These are phyloP conservation scores for Mucuna pruriens DNA, from an alignment of 306 rosid genomes.

Conservation along the genomic window DNA sequence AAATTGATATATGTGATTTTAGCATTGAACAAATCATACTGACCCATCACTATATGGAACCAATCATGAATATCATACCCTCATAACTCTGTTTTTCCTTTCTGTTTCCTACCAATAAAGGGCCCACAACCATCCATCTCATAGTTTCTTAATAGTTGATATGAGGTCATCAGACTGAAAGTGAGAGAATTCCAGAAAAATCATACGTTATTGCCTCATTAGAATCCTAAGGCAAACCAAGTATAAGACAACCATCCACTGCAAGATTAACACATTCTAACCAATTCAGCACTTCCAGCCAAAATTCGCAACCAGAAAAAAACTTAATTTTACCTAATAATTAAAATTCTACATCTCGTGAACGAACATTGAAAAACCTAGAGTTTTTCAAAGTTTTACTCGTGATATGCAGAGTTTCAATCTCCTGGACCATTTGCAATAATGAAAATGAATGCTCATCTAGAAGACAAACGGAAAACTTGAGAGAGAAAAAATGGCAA, in stretches of 20 bases:
- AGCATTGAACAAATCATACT: conserved; percentile 3
- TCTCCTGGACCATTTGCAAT: conserved; percentile 48
- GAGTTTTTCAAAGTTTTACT: conserved; percentile 17
- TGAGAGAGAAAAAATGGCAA: conserved; percentile 7
- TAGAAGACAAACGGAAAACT: neutral
- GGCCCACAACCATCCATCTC: conserved; percentile 26
- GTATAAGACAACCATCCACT: conserved; percentile 56
- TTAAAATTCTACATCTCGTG: neutral
- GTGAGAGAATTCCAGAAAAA: neutral
- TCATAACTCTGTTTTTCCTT: conserved; percentile 1
- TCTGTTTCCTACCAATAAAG: conserved; percentile 22
- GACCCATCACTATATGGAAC: conserved; percentile 21
- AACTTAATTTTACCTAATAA: neutral
- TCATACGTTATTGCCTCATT: neutral
- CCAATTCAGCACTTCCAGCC: conserved; percentile 14
- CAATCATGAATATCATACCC: conserved; percentile 37
- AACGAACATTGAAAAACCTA: neutral
- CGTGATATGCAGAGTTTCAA: conserved; percentile 30
- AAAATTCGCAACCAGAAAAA: neutral
- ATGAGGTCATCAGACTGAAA: neutral
- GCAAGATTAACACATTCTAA: conserved; percentile 35
- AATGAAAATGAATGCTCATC: conserved; percentile 37
- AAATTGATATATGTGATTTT: neutral
- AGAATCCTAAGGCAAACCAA: conserved; percentile 36
- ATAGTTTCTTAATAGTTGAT: neutral